Evolutionary conservation across 768 basidiomycete genomes (phyloP).

Genomic region (Tulasnella sp.): DNA sequence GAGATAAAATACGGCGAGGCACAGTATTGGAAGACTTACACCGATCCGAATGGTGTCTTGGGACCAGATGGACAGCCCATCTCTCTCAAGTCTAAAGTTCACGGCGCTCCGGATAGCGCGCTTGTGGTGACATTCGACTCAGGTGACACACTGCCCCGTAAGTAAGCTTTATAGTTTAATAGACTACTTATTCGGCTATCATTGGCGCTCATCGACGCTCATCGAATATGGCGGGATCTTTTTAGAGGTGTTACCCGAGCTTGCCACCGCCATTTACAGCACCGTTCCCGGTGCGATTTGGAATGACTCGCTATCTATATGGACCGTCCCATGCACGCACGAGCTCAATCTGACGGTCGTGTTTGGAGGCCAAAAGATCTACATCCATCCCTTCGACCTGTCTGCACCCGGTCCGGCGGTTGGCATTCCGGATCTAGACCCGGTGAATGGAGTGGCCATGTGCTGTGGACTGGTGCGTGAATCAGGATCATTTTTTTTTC

Average conservation of each 20-base stretch:
- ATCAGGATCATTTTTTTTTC: no score
- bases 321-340: constrained; percentile 68
- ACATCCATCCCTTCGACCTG: constrained; percentile 66
- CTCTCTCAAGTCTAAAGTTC: constrained; percentile 51
- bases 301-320: constrained; percentile 33
- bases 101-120: constrained; percentile 49
- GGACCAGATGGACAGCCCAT: constrained; percentile 66
- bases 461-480: no score
- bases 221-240: no score
- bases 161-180: no score
- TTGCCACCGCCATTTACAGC: no score
- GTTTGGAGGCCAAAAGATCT: constrained; percentile 57
- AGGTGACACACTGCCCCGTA: constrained; percentile 43
- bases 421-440: no score
- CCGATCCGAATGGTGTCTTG: constrained; percentile 42
- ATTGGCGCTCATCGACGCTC: no score
- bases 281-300: no score
- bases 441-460: no score
- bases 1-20: constrained; percentile 34
- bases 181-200: no score
- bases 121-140: constrained; percentile 50
- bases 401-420: no score
- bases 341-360: constrained; percentile 58
- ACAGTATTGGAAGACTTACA: constrained; percentile 70
- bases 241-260: no score